A percentile compares a stretch with the other conserved stretches of the same genome.
These are phyloP conservation scores for Phytophthora pseudosyringae DNA, from an alignment of 352 stramenopile species.

Conservation along the genomic window DNA sequence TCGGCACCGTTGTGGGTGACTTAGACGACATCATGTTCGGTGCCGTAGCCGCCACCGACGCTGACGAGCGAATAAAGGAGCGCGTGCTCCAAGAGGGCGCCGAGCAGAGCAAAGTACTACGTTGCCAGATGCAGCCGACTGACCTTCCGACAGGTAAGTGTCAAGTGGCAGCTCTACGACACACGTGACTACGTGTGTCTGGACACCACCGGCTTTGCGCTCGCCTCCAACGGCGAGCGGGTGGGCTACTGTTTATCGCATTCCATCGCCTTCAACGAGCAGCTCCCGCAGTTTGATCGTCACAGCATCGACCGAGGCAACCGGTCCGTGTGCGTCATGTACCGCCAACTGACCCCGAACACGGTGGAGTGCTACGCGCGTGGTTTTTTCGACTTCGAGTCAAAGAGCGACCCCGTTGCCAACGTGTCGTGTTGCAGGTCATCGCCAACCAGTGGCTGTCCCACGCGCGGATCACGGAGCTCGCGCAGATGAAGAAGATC, in stretches of 20 bases:
- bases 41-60: conserved; percentile 35
- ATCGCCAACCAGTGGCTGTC: conserved; percentile 40
- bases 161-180: conserved; percentile 53
- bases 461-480: conserved; percentile 43
- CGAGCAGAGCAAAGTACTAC: conserved; percentile 35
- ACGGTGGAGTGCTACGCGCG: conserved; percentile 43
- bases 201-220: conserved; percentile 41
- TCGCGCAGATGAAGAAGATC: conserved; percentile 64
- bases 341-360: conserved; percentile 41
- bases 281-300: conserved; percentile 46
- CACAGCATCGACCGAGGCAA: conserved; percentile 52
- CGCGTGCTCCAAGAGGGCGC: conserved; percentile 43
- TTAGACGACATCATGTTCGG: conserved; percentile 59
- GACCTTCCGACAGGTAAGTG: conserved; percentile 47
- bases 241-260: conserved; percentile 55
- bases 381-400: conserved; percentile 40
- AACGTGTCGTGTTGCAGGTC: conserved; percentile 41
- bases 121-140: conserved; percentile 14
- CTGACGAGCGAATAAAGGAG: conserved; percentile 38
- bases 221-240: conserved; percentile 40
- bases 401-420: conserved; percentile 23
- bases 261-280: conserved; percentile 47
- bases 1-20: conserved; percentile 30
- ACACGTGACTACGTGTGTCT: conserved; percentile 57
- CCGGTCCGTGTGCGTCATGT: conserved; percentile 50